These are phyloP conservation scores for Oenanthe javanica DNA, from an alignment of 140 eudicot species.

Conservation along the genomic window DNA sequence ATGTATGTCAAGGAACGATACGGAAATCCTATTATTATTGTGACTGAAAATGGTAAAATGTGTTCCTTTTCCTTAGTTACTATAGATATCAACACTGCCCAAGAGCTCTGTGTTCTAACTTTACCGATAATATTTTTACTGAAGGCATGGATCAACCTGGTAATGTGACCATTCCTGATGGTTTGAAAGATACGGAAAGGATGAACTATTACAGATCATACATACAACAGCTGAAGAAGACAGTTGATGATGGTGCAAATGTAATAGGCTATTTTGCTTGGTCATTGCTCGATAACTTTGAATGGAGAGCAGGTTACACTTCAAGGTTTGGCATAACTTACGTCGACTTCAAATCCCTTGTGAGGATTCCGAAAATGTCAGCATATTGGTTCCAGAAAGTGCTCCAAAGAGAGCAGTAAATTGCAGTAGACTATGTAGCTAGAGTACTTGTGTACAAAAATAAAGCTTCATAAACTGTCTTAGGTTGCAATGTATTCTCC, in stretches of 20 bases:
- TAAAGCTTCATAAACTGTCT: no score
- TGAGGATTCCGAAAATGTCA: constrained; percentile 18
- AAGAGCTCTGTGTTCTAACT: not conserved
- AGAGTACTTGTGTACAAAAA: not conserved
- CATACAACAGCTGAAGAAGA: constrained; percentile 13
- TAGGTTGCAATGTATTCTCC: not conserved
- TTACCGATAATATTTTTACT: not conserved
- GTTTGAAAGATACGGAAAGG: constrained; percentile 52
- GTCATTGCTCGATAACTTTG: constrained; percentile 28
- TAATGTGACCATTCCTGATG: constrained; percentile 59
- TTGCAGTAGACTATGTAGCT: not conserved
- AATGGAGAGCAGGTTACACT: constrained; percentile 26
- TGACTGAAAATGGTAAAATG: constrained; percentile 76
- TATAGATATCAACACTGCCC: not conserved
- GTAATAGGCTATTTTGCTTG: constrained; percentile 26
- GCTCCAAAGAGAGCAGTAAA: not conserved
- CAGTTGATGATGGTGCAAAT: constrained; percentile 18
- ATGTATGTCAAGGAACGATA: constrained; percentile 73
- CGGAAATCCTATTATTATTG: constrained; percentile 66
- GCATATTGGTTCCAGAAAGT: constrained; percentile 20
- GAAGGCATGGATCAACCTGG: constrained; percentile 96
- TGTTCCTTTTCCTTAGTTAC: not conserved
- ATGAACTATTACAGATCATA: constrained; percentile 52
- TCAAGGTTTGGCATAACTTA: constrained; percentile 19
- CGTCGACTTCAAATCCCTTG: constrained; percentile 18